These are phyloP conservation scores for Mycena galopus DNA, from an alignment of 768 basidiomycete genomes.

Conservation along the genomic window DNA sequence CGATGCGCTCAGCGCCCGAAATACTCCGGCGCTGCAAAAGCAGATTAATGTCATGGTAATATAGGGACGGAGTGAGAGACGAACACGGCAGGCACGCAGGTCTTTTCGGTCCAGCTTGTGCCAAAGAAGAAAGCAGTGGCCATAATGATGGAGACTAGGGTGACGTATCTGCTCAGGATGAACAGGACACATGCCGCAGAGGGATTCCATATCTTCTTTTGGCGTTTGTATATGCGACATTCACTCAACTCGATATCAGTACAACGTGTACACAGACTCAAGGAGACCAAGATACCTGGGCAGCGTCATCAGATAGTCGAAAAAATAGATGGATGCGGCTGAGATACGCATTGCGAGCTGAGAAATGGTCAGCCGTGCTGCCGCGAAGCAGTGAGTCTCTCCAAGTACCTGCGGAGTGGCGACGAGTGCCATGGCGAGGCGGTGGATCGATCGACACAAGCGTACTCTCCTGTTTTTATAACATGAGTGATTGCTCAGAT, in stretches of 20 bases:
- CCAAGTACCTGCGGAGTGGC: not conserved
- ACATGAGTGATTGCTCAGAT: too few species aligned
- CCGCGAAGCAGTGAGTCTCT: not conserved
- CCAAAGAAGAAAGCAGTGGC: slow-evolving; percentile 18
- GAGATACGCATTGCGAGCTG: not conserved
- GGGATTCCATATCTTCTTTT: slow-evolving; percentile 13
- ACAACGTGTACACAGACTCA: not conserved
- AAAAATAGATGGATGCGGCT: slow-evolving; percentile 6
- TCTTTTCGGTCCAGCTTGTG: slow-evolving; percentile 3
- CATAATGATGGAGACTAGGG: slow-evolving; percentile 3
- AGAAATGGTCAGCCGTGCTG: not conserved
- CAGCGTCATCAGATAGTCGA: not conserved
- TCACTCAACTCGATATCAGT: not conserved
- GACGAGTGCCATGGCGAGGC: not conserved
- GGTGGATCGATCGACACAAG: not conserved
- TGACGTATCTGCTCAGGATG: slow-evolving; percentile 5
- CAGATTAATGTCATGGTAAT: not conserved
- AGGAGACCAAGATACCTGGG: not conserved
- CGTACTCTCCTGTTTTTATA: too few species aligned
- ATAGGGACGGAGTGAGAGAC: not conserved
- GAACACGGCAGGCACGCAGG: slow-evolving; percentile 11
- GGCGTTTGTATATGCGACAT: slow-evolving; percentile 5
- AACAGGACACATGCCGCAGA: slow-evolving; percentile 8
- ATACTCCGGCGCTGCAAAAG: not conserved
- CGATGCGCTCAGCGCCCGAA: slow-evolving; percentile 12